Conservation (phyloP, 352 stramenopile genomes). For the Phytophthora aleatoria region DNA sequence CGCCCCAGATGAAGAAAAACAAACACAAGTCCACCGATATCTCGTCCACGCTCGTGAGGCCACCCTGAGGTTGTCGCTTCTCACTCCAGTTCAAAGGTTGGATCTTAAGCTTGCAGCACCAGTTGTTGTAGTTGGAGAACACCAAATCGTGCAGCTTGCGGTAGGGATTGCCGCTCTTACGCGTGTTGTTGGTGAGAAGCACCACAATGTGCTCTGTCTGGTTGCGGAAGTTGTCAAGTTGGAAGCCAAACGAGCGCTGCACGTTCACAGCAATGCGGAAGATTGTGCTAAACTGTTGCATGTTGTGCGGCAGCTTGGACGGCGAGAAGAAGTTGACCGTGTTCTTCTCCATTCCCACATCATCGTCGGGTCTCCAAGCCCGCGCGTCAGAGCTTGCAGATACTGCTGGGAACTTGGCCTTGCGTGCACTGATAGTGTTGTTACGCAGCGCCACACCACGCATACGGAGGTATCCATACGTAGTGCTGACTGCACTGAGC, state of each 20-base stretch:
- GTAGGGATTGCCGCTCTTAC: constrained; percentile 81
- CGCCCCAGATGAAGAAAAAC: constrained; percentile 99
- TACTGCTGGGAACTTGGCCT: constrained; percentile 53
- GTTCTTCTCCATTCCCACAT: constrained; percentile 38
- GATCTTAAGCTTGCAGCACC: constrained; percentile 87
- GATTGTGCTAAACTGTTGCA: constrained; percentile 86
- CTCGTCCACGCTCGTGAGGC: constrained; percentile 88
- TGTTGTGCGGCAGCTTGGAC: constrained; percentile 67
- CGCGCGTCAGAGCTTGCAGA: constrained; percentile 83
- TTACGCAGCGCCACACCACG: constrained; percentile 39
- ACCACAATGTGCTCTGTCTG: constrained; percentile 98
- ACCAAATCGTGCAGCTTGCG: constrained; percentile 81
- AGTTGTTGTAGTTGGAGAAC: constrained; percentile 91
- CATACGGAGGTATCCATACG: constrained; percentile 56
- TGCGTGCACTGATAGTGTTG: constrained; percentile 33
- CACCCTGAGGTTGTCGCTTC: constrained; percentile 68
- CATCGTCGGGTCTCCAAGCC: constrained; percentile 58
- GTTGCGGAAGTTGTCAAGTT: constrained; percentile 91
- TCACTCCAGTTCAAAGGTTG: constrained; percentile 74
- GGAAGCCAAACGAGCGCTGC: constrained; percentile 86
- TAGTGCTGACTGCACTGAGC: constrained; percentile 42
- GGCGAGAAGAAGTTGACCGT: constrained; percentile 86
- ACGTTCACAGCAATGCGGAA: constrained; percentile 86
- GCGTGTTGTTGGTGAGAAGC: constrained; percentile 93
- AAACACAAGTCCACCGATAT: constrained; percentile 89